These are phyloP conservation scores for Oryza coarctata DNA, from an alignment of 176 grass and related monocot genomes.

Conservation along the genomic window DNA sequence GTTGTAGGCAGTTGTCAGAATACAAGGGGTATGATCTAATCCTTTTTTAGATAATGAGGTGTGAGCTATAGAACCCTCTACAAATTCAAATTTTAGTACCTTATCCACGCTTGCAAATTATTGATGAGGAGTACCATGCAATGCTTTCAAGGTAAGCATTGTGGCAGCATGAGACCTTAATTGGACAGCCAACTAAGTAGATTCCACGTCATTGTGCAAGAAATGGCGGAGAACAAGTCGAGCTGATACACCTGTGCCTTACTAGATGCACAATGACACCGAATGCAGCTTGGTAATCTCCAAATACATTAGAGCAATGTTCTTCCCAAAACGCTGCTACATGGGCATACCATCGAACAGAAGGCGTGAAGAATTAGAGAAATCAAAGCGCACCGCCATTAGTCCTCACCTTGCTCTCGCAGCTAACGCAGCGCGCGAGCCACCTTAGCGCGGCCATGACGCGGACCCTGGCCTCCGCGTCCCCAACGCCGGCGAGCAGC, in stretches of 20 bases:
- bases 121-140: background rate
- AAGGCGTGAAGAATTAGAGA: background rate
- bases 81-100: background rate
- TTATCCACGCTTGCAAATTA: background rate
- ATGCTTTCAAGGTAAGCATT: background rate
- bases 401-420: constrained; percentile 60
- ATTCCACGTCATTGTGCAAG: background rate
- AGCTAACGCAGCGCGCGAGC: constrained; percentile 34
- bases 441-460: constrained; percentile 55
- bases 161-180: background rate
- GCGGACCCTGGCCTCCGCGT: constrained; percentile 45
- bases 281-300: constrained; percentile 14
- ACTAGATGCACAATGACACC: background rate
- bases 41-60: background rate
- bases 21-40: background rate
- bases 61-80: background rate
- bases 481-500: constrained; percentile 38
- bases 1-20: background rate
- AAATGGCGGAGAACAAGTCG: background rate
- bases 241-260: background rate
- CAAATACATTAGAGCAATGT: background rate
- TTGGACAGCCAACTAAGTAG: background rate
- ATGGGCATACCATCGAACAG: constrained; percentile 24
- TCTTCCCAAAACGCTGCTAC: background rate
- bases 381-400: background rate